A percentile compares a stretch with the other conserved stretches of the same genome.
Conservation (phyloP, 208 protist genomes). For the Novymonas esmeraldas region DNA sequence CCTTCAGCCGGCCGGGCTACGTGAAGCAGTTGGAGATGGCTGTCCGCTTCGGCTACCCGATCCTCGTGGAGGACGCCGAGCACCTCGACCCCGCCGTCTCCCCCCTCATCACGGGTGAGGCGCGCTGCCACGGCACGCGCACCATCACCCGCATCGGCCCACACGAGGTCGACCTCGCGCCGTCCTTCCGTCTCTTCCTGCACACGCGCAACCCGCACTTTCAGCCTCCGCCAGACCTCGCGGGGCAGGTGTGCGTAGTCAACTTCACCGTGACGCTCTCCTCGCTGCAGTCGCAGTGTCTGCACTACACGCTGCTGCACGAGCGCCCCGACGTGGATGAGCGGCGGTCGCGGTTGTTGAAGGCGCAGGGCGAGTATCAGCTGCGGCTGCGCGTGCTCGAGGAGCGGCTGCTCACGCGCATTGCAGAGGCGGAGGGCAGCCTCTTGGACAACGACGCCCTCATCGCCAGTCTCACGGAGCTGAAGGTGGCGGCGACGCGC, state of each 20-base stretch:
- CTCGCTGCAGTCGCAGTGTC: constrained; percentile 95
- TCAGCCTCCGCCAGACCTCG: constrained; percentile 96
- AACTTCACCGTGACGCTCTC: constrained; percentile 99
- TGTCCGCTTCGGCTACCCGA: constrained; percentile 98
- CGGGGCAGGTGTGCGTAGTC: constrained; percentile 96
- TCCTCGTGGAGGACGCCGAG: constrained; percentile 99
- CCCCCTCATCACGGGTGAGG: constrained; percentile 98
- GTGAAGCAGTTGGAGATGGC: constrained; percentile 98
- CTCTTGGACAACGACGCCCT: constrained; percentile 98
- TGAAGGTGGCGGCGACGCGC: constrained; percentile 93
- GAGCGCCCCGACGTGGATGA: constrained; percentile 97
- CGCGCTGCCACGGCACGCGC: constrained; percentile 93
- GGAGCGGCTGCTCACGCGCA: constrained; percentile 94
- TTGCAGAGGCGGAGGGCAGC: constrained; percentile 94
- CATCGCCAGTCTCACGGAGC: constrained; percentile 92
- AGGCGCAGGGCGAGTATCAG: constrained; percentile 95
- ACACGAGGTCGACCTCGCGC: constrained; percentile 98
- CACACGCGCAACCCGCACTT: constrained; percentile 95
- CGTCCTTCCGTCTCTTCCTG: constrained; percentile 97
- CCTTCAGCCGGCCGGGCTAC: constrained; percentile 96
- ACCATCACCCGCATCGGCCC: constrained; percentile 95
- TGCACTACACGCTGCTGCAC: constrained; percentile 89
- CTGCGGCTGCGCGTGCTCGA: constrained; percentile 95
- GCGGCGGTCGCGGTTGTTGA: constrained; percentile 91
- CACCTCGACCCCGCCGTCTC: constrained; percentile 98